Evolutionary conservation across 2,329 filamentous ascomycete species (phyloP).

Genomic region (Cladophialophora yegresii): DNA sequence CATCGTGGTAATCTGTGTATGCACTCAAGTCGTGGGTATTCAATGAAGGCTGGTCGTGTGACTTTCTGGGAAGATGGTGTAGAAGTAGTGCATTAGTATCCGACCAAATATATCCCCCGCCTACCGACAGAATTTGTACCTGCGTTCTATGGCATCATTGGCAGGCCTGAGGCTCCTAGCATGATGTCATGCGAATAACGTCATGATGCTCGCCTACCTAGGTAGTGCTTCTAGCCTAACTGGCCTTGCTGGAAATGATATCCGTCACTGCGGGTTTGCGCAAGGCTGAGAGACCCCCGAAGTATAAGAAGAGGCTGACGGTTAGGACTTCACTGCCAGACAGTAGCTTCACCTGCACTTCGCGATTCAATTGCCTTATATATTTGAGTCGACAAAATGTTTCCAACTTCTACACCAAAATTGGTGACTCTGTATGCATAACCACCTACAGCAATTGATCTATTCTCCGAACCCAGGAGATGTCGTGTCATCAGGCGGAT

Average conservation of each 20-base stretch:
- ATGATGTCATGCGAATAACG: conserved; percentile 19
- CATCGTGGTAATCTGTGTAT: conserved; percentile 12
- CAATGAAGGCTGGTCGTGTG: neutral
- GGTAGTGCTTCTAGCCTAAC: neutral
- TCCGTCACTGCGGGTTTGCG: neutral
- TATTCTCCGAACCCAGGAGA: neutral
- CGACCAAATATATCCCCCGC: neutral
- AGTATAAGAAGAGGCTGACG: neutral
- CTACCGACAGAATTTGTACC: neutral
- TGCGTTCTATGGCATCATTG: conserved; percentile 4
- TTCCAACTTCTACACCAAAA: neutral
- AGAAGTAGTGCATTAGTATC: neutral
- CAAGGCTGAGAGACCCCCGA: conserved; percentile 6
- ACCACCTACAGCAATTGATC: neutral
- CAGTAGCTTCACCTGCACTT: neutral
- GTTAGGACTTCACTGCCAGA: neutral
- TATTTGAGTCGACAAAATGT: neutral
- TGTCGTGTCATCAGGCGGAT: neutral
- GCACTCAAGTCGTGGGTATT: neutral
- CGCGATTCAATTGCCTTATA: neutral
- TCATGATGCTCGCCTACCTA: conserved; percentile 5
- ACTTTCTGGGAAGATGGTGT: neutral
- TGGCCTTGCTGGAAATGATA: neutral
- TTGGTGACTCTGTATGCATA: neutral
- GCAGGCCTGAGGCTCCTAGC: neutral